phyloP scores from a whole-genome alignment of 768 basidiomycete species.

The Boletus tomentosulus region DNA sequence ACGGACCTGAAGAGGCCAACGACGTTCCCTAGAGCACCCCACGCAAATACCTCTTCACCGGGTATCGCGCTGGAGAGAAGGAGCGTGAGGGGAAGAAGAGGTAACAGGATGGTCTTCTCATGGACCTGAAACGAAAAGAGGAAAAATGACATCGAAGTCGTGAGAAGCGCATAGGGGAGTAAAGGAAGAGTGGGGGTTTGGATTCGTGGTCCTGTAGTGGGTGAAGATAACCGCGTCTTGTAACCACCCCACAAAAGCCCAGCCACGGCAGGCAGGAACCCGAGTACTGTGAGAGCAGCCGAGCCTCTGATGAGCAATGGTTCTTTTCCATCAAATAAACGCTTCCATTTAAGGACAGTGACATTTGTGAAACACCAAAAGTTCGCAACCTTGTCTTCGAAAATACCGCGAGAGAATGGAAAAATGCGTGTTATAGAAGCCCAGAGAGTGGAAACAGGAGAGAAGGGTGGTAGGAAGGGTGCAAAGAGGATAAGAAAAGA shows the following conservation, averaged over 20 bases:
- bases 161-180: conserved; percentile 76
- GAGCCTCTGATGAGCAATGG: conserved; percentile 61
- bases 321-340: conserved; percentile 36
- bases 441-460: conserved; percentile 45
- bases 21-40: conserved; percentile 56
- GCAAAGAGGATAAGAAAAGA: conserved; percentile 70
- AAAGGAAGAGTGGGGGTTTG: conserved; percentile 59
- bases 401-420: conserved; percentile 85
- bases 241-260: conserved; percentile 40
- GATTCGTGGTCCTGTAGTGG: neutral
- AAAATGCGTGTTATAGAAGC: conserved; percentile 80
- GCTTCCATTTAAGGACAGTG: conserved; percentile 74
- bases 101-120: conserved; percentile 87
- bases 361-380: conserved; percentile 96
- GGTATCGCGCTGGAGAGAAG: conserved; percentile 51
- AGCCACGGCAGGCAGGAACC: conserved; percentile 61
- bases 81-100: conserved; percentile 79
- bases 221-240: conserved; percentile 21
- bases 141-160: conserved; percentile 88
- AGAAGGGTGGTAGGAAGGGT: conserved; percentile 74
- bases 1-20: conserved; percentile 83
- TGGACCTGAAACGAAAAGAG: conserved; percentile 96
- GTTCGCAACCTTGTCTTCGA: conserved; percentile 96
- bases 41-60: conserved; percentile 24
- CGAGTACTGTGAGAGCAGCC: conserved; percentile 58